Conservation (phyloP, 306 rosid genomes). For the Myrica gale region DNA sequence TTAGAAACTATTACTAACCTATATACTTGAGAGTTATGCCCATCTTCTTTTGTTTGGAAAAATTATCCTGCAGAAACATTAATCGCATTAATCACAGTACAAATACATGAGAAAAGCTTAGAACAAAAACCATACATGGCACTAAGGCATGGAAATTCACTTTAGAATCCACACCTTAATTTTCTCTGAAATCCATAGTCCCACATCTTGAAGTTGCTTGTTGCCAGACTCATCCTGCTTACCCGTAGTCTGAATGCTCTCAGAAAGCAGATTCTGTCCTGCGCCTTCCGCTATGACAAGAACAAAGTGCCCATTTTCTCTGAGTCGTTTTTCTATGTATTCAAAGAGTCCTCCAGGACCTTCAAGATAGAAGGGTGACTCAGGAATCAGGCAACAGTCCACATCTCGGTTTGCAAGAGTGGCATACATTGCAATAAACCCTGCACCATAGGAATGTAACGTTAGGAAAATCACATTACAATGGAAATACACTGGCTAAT, state of each 20-base stretch:
- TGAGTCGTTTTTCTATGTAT: slow-evolving; percentile 63
- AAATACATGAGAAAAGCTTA: background rate
- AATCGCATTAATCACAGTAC: background rate
- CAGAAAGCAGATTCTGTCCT: slow-evolving; percentile 82
- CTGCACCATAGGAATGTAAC: slow-evolving; percentile 39
- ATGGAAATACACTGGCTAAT: background rate
- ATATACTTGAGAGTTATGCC: slow-evolving; percentile 79
- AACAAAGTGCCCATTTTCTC: slow-evolving; percentile 92
- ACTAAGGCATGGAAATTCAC: slow-evolving; percentile 15
- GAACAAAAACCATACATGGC: background rate
- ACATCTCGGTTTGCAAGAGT: slow-evolving; percentile 97
- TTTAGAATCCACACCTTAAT: slow-evolving; percentile 54
- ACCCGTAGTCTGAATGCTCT: slow-evolving; percentile 38
- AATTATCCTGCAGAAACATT: slow-evolving; percentile 65
- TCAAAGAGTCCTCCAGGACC: slow-evolving; percentile 91
- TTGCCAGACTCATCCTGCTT: slow-evolving; percentile 89
- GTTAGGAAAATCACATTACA: slow-evolving; percentile 9
- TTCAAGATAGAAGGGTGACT: slow-evolving; percentile 89
- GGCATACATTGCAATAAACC: slow-evolving; percentile 92
- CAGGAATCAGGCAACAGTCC: slow-evolving; percentile 97
- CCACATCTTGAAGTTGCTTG: slow-evolving; percentile 87
- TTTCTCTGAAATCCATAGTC: slow-evolving; percentile 79
- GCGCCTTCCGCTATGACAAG: slow-evolving; percentile 98
- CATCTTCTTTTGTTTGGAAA: slow-evolving; percentile 45
- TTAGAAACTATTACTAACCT: slow-evolving; percentile 45